Evolutionary conservation across 1,284 basidiomycete species (phyloP), one percentile per base, ranked within the genome.

Genomic region (Vanrija sp.): DNA sequence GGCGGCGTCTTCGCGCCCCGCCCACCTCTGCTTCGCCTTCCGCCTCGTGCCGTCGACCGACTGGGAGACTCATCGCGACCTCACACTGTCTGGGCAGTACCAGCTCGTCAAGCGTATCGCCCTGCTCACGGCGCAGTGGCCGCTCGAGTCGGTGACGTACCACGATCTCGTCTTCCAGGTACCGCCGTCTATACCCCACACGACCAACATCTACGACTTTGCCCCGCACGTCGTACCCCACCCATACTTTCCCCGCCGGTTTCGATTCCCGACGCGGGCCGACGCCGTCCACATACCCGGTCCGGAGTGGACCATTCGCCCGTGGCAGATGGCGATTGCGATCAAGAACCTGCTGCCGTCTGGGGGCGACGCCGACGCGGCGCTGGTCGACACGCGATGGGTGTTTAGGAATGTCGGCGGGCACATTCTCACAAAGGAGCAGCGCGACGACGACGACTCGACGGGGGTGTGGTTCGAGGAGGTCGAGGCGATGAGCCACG

Each of bases 161-260:
- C 66, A 68, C 50, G 60, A 66, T 45, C 47, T 67, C 25, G 62
- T 66, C 16, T 60, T 63, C 50, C 68, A 71, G 47, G 60, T 68
- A 3, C 53, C 64, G 10, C 67, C 68, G 12, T 52, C 55, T 9
- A 44, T 71, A 1, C 48, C 41, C 8, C 54, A 47, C 10, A 56
- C 56, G 19, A 19, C 23, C 18, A 71, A 71, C 50, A 41, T 53
- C 14, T 71, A 69, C 52, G 55, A 67, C 48, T 71, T 71, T 50
- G 59, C 62, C 3, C 61, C 67, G 1, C 66, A 66, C 51, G 49
- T 61, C 38, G 41, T 57, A 3, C 53, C 54, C 9, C 47, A 59
- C n/a, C 51, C 45, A 9, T 16, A 27, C 8, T 42, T 45, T 12
- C 22, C 43, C 7, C 25, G 39, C 6, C 27, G 46, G 14, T 53